phyloP scores from a whole-genome alignment of 2,329 filamentous ascomycete species.

The Talaromyces sp. region DNA sequence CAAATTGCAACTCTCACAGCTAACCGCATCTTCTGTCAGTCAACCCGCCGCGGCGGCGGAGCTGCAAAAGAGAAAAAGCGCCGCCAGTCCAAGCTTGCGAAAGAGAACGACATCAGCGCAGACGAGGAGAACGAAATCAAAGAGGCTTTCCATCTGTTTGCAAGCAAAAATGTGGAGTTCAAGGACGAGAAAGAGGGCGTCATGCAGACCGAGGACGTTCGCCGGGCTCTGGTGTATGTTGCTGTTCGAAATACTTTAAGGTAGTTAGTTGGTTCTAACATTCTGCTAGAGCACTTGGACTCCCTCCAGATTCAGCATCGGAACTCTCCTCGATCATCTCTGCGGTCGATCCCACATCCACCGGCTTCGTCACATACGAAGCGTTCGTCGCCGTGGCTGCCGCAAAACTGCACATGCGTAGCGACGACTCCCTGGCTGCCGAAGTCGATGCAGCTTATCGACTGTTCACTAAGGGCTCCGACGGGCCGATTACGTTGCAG shows the following conservation, averaged over 20 bases:
- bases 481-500: conserved; percentile 66
- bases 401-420: conserved; percentile 64
- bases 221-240: conserved; percentile 65
- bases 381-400: conserved; percentile 85
- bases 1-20: not conserved
- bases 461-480: conserved; percentile 60
- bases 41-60: conserved; percentile 29
- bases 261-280: not conserved
- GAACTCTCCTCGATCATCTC: conserved; percentile 73
- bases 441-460: conserved; percentile 78
- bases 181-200: conserved; percentile 67
- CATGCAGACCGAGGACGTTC: conserved; percentile 61
- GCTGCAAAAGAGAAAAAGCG: conserved; percentile 30
- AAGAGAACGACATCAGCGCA: conserved; percentile 79
- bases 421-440: conserved; percentile 50
- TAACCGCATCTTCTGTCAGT: conserved; percentile 16
- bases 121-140: conserved; percentile 84
- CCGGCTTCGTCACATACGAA: conserved; percentile 71
- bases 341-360: conserved; percentile 74
- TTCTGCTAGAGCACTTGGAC: conserved; percentile 65
- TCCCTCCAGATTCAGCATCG: conserved; percentile 55
- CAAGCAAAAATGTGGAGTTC: conserved; percentile 50
- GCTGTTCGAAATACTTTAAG: not conserved
- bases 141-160: conserved; percentile 82
- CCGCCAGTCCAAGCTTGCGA: conserved; percentile 81